Base-by-base conservation (phyloP, 805 yeast genomes). In the Kurtzmaniella cleridarum region DNA sequence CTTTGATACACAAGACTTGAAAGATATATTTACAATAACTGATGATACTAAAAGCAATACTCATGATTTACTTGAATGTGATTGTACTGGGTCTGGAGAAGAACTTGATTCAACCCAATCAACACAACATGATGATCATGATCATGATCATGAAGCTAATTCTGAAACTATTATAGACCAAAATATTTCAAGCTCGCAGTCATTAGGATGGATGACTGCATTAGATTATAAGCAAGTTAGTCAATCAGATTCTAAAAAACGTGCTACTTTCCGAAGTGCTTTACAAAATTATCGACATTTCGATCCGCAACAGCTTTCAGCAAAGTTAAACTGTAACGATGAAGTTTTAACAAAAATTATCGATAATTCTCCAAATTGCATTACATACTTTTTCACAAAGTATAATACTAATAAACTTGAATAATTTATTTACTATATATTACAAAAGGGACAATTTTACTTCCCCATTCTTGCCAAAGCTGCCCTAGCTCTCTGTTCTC, bases 401-500 rank as follows among this genome's bases (percentile, higher is more conserved):
- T 54, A 55, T 8, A 56, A 55, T 23, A 37, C 42, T 4, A 32
- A 32, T 18, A 28, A 30, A 24, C 8, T 34, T 16, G 29, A 29
- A 20, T 27, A 15, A 30, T 5, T 32, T 24, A 26, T 14, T 15
- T 15, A n/a, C 5, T 28, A 28, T 28, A 13, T 5, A 20, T 20
- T 38, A 38, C 11, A 18, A 33, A 17, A 17, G 18, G 13, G 10
- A 8, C 23, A 14, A 20, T 38, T 42, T 32, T 43, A 16, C 35
- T 30, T 37, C 31, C 53, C 59, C 40, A 86, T 50, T 49, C 98
- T 71, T 0, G 91, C 95, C 57, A 93, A 98, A 0, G 95, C 97
- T 0, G 98, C 98, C 40, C 98, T 74, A 1, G 97, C 97, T 39
- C 98, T 71, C 53, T 90, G 90, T 52, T 93, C 98, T 43, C 98